Conservation (phyloP, 805 yeast genomes). For the Yamadazyma takamatsuzukensis region DNA sequence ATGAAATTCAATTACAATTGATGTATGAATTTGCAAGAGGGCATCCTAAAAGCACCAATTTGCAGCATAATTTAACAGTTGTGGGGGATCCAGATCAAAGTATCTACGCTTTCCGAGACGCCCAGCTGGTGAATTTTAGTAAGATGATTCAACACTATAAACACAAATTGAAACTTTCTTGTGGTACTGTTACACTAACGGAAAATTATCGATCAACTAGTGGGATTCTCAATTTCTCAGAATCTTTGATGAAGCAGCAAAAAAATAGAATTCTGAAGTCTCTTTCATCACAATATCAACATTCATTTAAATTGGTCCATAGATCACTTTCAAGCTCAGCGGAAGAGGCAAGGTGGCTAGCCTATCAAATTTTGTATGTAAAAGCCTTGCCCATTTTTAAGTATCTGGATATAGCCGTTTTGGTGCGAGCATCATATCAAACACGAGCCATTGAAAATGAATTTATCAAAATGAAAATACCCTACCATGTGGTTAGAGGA, state of each 20-base stretch:
- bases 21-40: slow-evolving; percentile 46
- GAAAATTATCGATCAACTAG: slow-evolving; percentile 82
- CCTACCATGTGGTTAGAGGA: slow-evolving; percentile 70
- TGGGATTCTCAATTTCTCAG: slow-evolving; percentile 62
- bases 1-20: slow-evolving; percentile 67
- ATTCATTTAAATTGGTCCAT: slow-evolving; percentile 46
- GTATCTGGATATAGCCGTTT: slow-evolving; percentile 64
- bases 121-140: slow-evolving; percentile 63
- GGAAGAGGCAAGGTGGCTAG: slow-evolving; percentile 58
- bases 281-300: slow-evolving; percentile 44
- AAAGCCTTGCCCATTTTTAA: slow-evolving; percentile 43
- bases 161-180: slow-evolving; percentile 13
- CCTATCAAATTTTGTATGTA: slow-evolving; percentile 50
- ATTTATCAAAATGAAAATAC: slow-evolving; percentile 51
- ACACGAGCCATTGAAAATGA: slow-evolving; percentile 64
- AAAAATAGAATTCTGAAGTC: slow-evolving; percentile 38
- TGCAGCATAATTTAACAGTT: slow-evolving; percentile 62
- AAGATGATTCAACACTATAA: slow-evolving; percentile 46
- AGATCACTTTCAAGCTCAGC: slow-evolving; percentile 35
- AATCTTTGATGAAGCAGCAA: slow-evolving; percentile 61
- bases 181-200: slow-evolving; percentile 41
- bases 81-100: slow-evolving; percentile 98
- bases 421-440: slow-evolving; percentile 62
- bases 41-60: slow-evolving; percentile 23
- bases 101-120: slow-evolving; percentile 85